Conservation (phyloP, 305 asterid species). For the Coffea humblotiana region DNA sequence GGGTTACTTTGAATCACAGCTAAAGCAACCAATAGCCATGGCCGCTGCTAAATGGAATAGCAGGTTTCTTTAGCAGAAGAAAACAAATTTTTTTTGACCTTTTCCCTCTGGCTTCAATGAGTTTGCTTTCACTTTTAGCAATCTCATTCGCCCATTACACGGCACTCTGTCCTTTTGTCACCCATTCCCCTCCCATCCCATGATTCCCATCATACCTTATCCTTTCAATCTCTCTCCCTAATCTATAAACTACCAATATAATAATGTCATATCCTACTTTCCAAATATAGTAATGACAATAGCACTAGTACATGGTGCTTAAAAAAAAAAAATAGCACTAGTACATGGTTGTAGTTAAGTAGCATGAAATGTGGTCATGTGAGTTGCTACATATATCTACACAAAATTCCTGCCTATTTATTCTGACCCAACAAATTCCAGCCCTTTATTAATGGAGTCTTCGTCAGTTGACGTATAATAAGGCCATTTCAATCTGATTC, state of each 20-base stretch:
- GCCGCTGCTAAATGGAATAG: not conserved
- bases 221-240: constrained; percentile 27
- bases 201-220: constrained; percentile 59
- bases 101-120: not conserved
- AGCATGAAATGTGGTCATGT: not conserved
- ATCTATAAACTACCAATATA: not conserved
- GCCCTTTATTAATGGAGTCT: not conserved
- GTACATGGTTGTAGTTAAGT: not conserved
- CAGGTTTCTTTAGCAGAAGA: too few relatives aligned
- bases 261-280: constrained; percentile 8
- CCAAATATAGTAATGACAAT: constrained; percentile 15
- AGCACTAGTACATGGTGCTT: not conserved
- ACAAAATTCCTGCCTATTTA: too few relatives aligned
- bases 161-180: constrained; percentile 48
- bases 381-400: too few relatives aligned
- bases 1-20: constrained; percentile 6
- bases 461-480: constrained; percentile 13
- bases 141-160: constrained; percentile 47
- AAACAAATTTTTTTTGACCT: too few relatives aligned
- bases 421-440: not conserved
- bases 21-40: not conserved
- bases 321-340: too few relatives aligned
- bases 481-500: not conserved
- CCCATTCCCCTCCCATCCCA: constrained; percentile 37
- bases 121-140: constrained; percentile 32